These are phyloP conservation scores for Trifolium subterraneum DNA, from an alignment of 306 rosid species.

Conservation along the genomic window DNA sequence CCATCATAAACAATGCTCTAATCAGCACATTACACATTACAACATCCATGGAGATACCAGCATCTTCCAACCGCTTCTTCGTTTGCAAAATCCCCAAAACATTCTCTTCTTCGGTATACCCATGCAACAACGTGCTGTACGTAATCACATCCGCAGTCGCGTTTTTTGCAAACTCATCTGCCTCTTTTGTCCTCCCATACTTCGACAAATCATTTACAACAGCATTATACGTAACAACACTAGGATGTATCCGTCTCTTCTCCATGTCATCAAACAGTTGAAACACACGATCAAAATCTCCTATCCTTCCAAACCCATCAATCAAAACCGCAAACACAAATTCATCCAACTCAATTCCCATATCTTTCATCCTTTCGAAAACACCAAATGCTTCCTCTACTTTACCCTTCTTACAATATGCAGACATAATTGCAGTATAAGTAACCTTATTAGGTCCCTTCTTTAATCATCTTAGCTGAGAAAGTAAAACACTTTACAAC, in stretches of 20 bases:
- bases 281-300: constrained; percentile 68
- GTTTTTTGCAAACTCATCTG: constrained; percentile 64
- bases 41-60: constrained; percentile 67
- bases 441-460: constrained; percentile 74
- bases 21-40: constrained; percentile 83
- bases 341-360: constrained; percentile 71
- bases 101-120: constrained; percentile 70
- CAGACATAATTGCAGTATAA: constrained; percentile 72
- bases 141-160: constrained; percentile 71
- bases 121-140: constrained; percentile 76
- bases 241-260: constrained; percentile 62
- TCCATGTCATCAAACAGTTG: constrained; percentile 78
- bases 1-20: constrained; percentile 86
- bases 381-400: constrained; percentile 67
- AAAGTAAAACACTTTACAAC: constrained; percentile 67
- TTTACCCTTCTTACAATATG: constrained; percentile 76
- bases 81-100: constrained; percentile 66
- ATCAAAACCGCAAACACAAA: constrained; percentile 81
- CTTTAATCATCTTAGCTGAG: constrained; percentile 70
- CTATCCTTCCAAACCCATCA: constrained; percentile 62
- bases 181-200: constrained; percentile 72
- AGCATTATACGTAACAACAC: constrained; percentile 74
- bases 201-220: constrained; percentile 76
- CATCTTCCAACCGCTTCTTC: constrained; percentile 68
- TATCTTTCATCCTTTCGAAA: constrained; percentile 56